Percentiles rank a stretch among this genome's conserved stretches.
Conservation (phyloP, 495 filamentous ascomycete genomes). For the Amorphotheca resinae region DNA sequence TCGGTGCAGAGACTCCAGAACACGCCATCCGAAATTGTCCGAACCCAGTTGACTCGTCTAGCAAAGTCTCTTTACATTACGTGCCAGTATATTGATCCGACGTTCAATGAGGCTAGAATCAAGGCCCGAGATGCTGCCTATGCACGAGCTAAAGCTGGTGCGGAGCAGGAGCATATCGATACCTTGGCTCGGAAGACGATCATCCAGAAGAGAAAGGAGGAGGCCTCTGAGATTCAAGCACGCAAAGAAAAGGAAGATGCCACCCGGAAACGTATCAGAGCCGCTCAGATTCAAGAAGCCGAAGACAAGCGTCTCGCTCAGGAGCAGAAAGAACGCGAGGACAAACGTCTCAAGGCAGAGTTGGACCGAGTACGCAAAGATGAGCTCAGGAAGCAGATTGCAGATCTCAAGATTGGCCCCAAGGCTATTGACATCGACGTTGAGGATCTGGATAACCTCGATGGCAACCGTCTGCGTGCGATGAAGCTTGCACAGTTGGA, state of each 20-base stretch:
- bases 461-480: constrained; percentile 76
- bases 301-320: constrained; percentile 78
- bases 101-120: constrained; percentile 65
- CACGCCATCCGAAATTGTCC: constrained; percentile 95
- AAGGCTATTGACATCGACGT: constrained; percentile 79
- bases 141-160: constrained; percentile 68
- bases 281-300: constrained; percentile 75
- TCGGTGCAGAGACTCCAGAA: constrained; percentile 92
- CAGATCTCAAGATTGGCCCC: constrained; percentile 71
- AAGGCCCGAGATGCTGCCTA: constrained; percentile 72
- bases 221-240: constrained; percentile 71
- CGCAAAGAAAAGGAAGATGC: constrained; percentile 88
- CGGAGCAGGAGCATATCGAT: constrained; percentile 84
- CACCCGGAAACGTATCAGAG: constrained; percentile 65
- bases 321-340: constrained; percentile 83
- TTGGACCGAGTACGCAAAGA: constrained; percentile 83
- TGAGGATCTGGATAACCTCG: constrained; percentile 62
- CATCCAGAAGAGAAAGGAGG: constrained; percentile 94
- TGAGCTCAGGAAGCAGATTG: constrained; percentile 89
- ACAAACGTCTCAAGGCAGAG: constrained; percentile 78
- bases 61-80: constrained; percentile 85
- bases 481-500: constrained; percentile 93
- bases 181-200: constrained; percentile 74
- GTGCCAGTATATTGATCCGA: constrained; percentile 87
- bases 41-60: constrained; percentile 82